Base-by-base conservation (phyloP, 805 yeast species). In the Kuraishia borneana region DNA sequence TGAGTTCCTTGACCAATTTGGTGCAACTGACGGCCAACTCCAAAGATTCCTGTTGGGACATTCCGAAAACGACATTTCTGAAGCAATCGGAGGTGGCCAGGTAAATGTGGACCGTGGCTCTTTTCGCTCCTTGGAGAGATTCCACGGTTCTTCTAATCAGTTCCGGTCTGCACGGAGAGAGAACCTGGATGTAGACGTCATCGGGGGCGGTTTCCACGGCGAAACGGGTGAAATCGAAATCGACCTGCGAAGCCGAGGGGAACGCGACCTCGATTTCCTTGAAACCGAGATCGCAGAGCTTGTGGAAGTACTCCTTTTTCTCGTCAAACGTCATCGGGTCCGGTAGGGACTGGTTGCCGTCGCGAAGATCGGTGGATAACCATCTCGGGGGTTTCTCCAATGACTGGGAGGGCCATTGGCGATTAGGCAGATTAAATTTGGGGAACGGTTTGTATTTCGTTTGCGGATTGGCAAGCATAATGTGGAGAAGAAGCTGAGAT, bases 241-340 rank as follows among this genome's bases (percentile, higher is more conserved):
- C 89, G 5, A 84, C 77, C 51, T 80, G 88, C 3, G 87, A 79
- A 3, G 88, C 88, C 20, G 84, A 76, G 7, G 89, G 89, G 60
- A 80, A 80, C 3, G 84, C 64, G 31, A 80, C 89, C 56, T 80
- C 89, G 46, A 80, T 80, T 59, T 80, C 89, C 51, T 80, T 80
- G 61, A 80, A 79, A 2, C 89, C 89, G 37, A 80, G 62, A 38
- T 79, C 83, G 6, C 79, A 46, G 44, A 80, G 62, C 55, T 80
- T 80, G 46, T 76, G 76, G 64, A 79, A 80, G 52, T 79, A 79
- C 47, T 73, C 77, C 49, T 78, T 77, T 58, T 80, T 80, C 54
- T 80, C 83, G 34, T 66, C 75, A 12, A 80, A 71, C 7, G 80
- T 66, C 89, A 80, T 80, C 20, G 89, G 89, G 58, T 80, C 89